phyloP scores from a whole-genome alignment of 2,329 filamentous ascomycete genomes.

The Peltaster fructicola region DNA sequence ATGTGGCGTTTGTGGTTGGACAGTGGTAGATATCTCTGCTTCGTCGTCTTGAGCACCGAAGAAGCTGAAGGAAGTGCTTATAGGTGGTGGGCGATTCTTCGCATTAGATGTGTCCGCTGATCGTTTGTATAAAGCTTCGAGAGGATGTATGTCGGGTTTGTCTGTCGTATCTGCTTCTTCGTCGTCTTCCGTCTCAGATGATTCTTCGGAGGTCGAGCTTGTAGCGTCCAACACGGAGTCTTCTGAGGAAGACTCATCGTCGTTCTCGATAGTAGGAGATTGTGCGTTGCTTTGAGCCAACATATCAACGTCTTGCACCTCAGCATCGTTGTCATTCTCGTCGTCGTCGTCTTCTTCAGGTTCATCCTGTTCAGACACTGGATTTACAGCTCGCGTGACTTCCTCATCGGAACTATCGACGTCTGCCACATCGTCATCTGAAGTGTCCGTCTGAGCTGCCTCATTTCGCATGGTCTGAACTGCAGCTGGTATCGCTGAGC shows the following conservation, averaged over 20 bases:
- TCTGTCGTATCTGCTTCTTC: conserved; percentile 3
- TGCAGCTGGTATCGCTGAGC: background rate
- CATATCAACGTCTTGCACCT: too few relatives aligned
- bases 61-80: conserved; percentile 57
- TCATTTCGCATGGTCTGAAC: too few relatives aligned
- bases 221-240: too few relatives aligned
- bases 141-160: conserved; percentile 46
- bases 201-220: too few relatives aligned
- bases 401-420: conserved; percentile 1
- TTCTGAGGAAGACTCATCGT: too few relatives aligned
- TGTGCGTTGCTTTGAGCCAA: too few relatives aligned
- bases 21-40: conserved; percentile 6
- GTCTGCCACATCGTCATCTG: conserved; percentile 1
- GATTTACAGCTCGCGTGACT: too few relatives aligned
- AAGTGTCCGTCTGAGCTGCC: background rate
- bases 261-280: too few relatives aligned
- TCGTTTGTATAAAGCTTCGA: conserved; percentile 84
- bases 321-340: too few relatives aligned
- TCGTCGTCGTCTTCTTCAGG: too few relatives aligned
- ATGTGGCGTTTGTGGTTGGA: conserved; percentile 59
- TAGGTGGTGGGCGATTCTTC: conserved; percentile 23
- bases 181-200: conserved; percentile 5
- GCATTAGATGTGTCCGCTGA: conserved; percentile 25
- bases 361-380: too few relatives aligned
- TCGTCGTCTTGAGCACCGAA: conserved; percentile 33